Evolutionary conservation across 2,329 filamentous ascomycete genomes (phyloP), one percentile per base, ranked within the genome.

Genomic region (Myriosclerotinia scirpicola): DNA sequence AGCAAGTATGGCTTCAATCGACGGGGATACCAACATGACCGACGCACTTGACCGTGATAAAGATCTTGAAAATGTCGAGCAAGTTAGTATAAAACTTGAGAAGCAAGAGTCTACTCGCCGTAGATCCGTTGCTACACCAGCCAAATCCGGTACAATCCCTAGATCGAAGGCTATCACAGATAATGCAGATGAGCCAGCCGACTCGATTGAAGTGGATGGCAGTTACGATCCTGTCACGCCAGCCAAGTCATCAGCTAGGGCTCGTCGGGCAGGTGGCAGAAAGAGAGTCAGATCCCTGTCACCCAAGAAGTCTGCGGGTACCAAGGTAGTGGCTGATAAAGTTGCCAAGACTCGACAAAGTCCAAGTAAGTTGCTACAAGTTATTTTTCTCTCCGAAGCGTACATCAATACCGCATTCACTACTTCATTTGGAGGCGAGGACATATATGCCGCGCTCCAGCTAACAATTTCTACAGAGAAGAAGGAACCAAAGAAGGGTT

Each of bases 211-310:
- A 34, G n/a, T 38, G 20, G 40, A 61, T 9, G n/a, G 30, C 5
- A 61, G 9, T 34, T 61, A 40, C 38, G n/a, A 40, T 3, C 44
- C 58, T 0, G 58, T 38, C 46, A 61, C 58, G n/a, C 58, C 58
- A 11, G 22, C n/a, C 46, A 40, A 61, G 7, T 20, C 58, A 38
- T 26, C 44, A 17, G n/a, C 34, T 26, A 61, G 34, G 26, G 14
- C n/a, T 50, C 14, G 9, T 14, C n/a, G 17, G 5, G 44, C 30
- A 22, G 50, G 22, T 8, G 14, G 30, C 15, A 26, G 7, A 52
- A 38, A 61, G 20, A 40, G 3, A 7, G n/a, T n/a, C 44, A 26
- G n/a, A 26, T 50, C 30, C 3, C 44, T 17, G 12, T 61, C 58
- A 12, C 30, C 44, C 8, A 26, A 36, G 9, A 61, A 38, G 38